phyloP scores from a whole-genome alignment of 768 basidiomycete genomes.

The Daedaleopsis nitida region DNA sequence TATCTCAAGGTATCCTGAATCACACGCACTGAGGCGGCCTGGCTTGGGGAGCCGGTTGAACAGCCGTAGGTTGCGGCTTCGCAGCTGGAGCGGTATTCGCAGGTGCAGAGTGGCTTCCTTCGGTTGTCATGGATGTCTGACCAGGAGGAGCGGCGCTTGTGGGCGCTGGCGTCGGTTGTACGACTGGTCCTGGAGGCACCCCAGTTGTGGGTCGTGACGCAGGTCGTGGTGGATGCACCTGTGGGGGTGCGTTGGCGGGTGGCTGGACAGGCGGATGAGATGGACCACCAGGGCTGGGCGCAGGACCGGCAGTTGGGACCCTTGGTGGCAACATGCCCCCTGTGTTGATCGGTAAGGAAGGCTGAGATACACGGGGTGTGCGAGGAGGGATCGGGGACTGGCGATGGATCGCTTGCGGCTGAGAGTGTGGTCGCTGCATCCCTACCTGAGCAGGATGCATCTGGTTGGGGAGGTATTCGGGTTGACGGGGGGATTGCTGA shows the following conservation, averaged over 20 bases:
- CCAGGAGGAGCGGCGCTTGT: conserved; percentile 2
- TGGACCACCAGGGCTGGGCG: conserved; percentile 15
- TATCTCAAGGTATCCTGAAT: background rate
- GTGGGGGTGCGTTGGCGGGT: conserved; percentile 19
- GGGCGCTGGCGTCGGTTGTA: background rate
- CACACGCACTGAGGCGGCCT: background rate
- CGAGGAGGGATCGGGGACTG: conserved; percentile 46
- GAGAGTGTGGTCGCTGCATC: conserved; percentile 57
- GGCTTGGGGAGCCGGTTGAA: background rate
- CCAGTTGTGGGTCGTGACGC: conserved; percentile 16
- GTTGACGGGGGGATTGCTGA: conserved; percentile 49
- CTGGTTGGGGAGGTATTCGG: conserved; percentile 37
- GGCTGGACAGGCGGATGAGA: conserved; percentile 22
- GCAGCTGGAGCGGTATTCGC: conserved; percentile 4
- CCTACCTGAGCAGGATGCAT: conserved; percentile 27
- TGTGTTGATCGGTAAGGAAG: conserved; percentile 36
- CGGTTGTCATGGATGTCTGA: conserved; percentile 6
- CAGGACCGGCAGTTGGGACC: conserved; percentile 15
- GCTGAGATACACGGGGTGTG: conserved; percentile 46
- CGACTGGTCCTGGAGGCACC: background rate
- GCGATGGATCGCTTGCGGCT: conserved; percentile 50
- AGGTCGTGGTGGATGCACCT: conserved; percentile 21
- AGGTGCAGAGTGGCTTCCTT: background rate
- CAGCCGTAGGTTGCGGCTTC: background rate
- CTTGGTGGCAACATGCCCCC: conserved; percentile 23